Conservation (phyloP, 139 green algal genomes). For the Tetraselmis striata region DNA sequence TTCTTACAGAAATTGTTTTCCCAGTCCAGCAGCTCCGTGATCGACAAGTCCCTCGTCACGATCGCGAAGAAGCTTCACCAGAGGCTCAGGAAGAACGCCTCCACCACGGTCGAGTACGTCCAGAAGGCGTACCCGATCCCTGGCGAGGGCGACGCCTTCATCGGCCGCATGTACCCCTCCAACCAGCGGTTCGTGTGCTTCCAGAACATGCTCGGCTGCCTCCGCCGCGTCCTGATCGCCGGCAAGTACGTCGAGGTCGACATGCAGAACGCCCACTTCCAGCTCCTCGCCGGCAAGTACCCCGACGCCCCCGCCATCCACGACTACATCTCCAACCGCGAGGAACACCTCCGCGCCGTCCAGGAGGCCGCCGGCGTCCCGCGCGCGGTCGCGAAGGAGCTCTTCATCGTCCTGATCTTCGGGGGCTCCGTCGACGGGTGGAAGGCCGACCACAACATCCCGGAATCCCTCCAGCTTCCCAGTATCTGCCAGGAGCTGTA, state of each 20-base stretch:
- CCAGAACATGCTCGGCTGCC: not conserved
- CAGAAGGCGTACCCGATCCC: no score
- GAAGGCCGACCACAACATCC: not conserved
- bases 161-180: not conserved
- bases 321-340: not conserved
- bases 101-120: no score
- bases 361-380: not conserved
- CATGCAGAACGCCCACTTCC: not conserved
- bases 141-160: no score
- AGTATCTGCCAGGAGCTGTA: not conserved
- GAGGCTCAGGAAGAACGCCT: no score
- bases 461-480: not conserved
- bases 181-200: not conserved
- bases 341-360: not conserved
- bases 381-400: not conserved
- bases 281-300: not conserved
- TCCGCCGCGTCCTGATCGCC: not conserved
- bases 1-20: no score
- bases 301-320: not conserved
- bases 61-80: no score
- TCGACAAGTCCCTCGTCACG: no score
- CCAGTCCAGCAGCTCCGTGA: no score
- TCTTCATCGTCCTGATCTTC: not conserved
- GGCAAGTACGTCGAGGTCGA: not conserved
- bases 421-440: not conserved